Percentiles rank a stretch among this genome's conserved stretches.
Evolutionary conservation across 306 rosid genomes (phyloP).

Genomic region (Aeschynomene evenia): DNA sequence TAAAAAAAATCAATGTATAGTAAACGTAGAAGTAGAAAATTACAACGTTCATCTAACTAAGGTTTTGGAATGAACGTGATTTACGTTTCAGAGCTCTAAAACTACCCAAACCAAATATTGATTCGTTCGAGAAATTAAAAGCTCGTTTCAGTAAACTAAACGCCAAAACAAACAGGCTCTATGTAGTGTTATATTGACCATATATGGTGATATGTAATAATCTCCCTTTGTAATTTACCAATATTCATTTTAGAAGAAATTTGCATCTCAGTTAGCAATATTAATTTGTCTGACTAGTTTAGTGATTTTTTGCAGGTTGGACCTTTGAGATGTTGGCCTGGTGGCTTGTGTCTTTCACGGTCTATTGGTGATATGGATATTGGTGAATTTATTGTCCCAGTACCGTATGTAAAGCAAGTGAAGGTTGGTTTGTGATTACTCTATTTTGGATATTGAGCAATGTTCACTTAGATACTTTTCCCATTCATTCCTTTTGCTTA

Average conservation of each 20-base stretch:
- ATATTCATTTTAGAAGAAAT: constrained; percentile 5
- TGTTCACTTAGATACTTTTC: constrained; percentile 17
- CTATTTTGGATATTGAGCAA: constrained; percentile 6
- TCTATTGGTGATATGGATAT: constrained; percentile 96
- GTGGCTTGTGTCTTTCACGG: constrained; percentile 98
- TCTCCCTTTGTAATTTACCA: not conserved
- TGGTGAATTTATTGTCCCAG: constrained; percentile 95
- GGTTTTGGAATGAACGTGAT: too few relatives aligned
- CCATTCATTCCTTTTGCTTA: not conserved
- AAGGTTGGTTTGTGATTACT: constrained; percentile 76
- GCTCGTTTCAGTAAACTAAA: too few relatives aligned
- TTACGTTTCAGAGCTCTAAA: too few relatives aligned
- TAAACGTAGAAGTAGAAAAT: too few relatives aligned
- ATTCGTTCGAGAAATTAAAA: too few relatives aligned
- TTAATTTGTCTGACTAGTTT: constrained; percentile 19
- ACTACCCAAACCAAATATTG: too few relatives aligned
- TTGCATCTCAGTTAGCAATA: not conserved
- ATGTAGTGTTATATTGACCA: not conserved
- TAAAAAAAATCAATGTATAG: too few relatives aligned
- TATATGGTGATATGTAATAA: not conserved
- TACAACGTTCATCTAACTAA: too few relatives aligned
- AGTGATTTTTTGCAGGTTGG: constrained; percentile 59
- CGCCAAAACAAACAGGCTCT: too few relatives aligned
- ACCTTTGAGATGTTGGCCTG: constrained; percentile 99
- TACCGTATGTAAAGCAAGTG: constrained; percentile 96